These are phyloP conservation scores for Kokia cookei DNA, from an alignment of 441 rosid genomes.

Conservation along the genomic window DNA sequence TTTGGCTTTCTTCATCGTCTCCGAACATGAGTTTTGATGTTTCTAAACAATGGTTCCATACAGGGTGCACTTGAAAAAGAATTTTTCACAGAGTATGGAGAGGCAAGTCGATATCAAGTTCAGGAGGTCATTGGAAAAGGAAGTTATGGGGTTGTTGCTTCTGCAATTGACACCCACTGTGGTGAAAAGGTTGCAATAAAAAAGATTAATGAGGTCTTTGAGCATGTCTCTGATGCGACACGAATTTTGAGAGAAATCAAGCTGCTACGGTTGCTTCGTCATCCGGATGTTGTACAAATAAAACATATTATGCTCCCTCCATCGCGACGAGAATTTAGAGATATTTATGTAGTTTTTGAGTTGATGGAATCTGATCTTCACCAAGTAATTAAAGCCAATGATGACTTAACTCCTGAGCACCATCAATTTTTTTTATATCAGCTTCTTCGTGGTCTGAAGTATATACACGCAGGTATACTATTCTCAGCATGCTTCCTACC, in stretches of 20 bases:
- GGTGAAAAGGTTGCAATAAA: conserved; percentile 91
- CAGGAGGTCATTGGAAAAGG: conserved; percentile 97
- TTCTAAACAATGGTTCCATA: background rate
- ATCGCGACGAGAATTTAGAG: conserved; percentile 80
- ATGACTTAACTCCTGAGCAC: conserved; percentile 95
- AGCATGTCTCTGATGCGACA: conserved; percentile 96
- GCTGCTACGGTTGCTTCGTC: conserved; percentile 81
- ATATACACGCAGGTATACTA: conserved; percentile 74
- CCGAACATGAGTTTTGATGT: background rate
- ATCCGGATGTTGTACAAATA: conserved; percentile 88
- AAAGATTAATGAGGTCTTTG: conserved; percentile 94
- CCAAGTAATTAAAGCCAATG: conserved; percentile 91
- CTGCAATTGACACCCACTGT: conserved; percentile 80
- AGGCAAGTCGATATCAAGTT: conserved; percentile 76
- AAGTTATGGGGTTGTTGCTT: conserved; percentile 94
- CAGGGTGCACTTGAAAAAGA: conserved; percentile 65
- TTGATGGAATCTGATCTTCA: conserved; percentile 99
- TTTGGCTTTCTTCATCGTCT: background rate
- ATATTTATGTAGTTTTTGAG: conserved; percentile 92
- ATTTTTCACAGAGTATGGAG: conserved; percentile 97
- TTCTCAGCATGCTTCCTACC: conserved; percentile 10
- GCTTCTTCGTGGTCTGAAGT: conserved; percentile 94
- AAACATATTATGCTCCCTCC: conserved; percentile 98
- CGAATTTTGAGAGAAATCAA: conserved; percentile 92
- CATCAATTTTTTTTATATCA: conserved; percentile 94